Percentiles rank a stretch among this genome's conserved stretches.
phyloP scores from a whole-genome alignment of 1,284 basidiomycete genomes.

The Apiotrichum brassicae region DNA sequence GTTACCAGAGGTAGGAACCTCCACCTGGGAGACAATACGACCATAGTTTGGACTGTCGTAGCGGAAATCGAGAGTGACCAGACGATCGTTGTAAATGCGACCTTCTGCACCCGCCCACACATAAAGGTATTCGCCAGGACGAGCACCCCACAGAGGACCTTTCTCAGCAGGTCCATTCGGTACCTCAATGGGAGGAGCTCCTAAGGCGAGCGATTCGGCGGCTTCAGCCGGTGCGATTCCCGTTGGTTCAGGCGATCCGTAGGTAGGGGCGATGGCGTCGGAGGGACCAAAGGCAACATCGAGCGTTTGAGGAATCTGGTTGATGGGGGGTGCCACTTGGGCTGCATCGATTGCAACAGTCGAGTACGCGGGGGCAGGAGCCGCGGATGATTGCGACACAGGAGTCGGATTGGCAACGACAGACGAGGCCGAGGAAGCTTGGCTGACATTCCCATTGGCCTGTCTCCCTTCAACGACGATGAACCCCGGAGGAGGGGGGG shows the following conservation, averaged over 20 bases:
- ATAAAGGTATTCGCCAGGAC: conserved; percentile 12
- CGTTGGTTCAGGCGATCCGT: background rate
- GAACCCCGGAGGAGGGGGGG: background rate
- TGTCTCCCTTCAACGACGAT: background rate
- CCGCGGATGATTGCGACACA: no score
- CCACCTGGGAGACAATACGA: conserved; percentile 5
- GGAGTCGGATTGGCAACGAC: background rate
- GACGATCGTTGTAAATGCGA: conserved; percentile 6
- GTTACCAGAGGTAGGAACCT: conserved; percentile 3
- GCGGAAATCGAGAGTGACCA: conserved; percentile 16
- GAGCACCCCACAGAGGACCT: background rate
- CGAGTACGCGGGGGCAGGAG: no score
- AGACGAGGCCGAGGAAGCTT: background rate
- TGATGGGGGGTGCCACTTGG: background rate
- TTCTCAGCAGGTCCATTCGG: background rate
- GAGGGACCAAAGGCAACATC: background rate
- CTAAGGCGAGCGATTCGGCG: background rate
- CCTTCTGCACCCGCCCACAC: conserved; percentile 14
- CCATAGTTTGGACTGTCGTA: conserved; percentile 9
- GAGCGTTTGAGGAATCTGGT: background rate
- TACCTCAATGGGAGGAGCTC: background rate
- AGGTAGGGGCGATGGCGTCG: background rate
- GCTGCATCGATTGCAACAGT: no score
- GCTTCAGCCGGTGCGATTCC: background rate
- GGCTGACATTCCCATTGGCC: background rate